Evolutionary conservation across 2,329 filamentous ascomycete genomes (phyloP).

Genomic region (Grosmannia penicillata): DNA sequence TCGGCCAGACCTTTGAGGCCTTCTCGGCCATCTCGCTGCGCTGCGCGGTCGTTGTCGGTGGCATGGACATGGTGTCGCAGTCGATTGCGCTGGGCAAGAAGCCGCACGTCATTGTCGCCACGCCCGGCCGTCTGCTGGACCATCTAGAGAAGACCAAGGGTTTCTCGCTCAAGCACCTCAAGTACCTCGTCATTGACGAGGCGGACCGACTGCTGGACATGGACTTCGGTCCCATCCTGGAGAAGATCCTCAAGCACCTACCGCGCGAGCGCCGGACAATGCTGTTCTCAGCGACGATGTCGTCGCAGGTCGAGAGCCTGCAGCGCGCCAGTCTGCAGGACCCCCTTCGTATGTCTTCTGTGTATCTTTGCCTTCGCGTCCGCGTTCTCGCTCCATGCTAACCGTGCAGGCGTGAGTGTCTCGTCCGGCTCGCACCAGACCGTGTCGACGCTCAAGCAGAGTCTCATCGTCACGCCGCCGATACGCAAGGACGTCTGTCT

Average conservation of each 20-base stretch:
- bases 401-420: conserved; percentile 55
- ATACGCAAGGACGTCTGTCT: conserved; percentile 83
- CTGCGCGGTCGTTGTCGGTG: conserved; percentile 76
- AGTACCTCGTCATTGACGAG: conserved; percentile 90
- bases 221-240: conserved; percentile 12
- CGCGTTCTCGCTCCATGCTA: not conserved
- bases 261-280: conserved; percentile 67
- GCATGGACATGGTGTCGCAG: conserved; percentile 91
- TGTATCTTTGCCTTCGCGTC: not conserved
- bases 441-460: conserved; percentile 74
- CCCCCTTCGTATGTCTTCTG: conserved; percentile 4
- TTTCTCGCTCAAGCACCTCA: conserved; percentile 64
- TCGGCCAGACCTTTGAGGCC: conserved; percentile 74
- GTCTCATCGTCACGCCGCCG: conserved; percentile 74
- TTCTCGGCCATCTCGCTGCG: conserved; percentile 82
- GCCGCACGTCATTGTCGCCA: conserved; percentile 86
- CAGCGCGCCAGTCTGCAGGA: conserved; percentile 81
- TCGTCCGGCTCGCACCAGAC: conserved; percentile 79
- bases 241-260: conserved; percentile 81
- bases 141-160: conserved; percentile 96
- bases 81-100: conserved; percentile 87
- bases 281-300: conserved; percentile 65
- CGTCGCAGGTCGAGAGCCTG: conserved; percentile 79
- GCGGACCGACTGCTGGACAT: conserved; percentile 74
- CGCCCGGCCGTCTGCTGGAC: conserved; percentile 76